phyloP scores from a whole-genome alignment of 148 eudicot genomes.

The Rhododendron henanense region DNA sequence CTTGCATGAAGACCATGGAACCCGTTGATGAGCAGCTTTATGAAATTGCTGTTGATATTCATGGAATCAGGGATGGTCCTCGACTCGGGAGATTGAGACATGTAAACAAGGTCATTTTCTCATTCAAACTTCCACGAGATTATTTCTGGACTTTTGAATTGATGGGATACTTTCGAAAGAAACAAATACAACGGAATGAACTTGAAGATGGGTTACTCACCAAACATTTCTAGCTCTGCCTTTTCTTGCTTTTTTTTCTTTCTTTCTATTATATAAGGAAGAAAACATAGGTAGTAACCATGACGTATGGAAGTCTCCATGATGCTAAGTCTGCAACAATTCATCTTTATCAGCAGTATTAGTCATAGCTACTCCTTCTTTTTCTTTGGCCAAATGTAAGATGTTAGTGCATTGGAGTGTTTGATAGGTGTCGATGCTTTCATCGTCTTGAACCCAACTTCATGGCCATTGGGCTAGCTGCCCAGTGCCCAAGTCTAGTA shows the following conservation, averaged over 20 bases:
- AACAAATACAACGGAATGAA: not conserved
- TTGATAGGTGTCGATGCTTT: not conserved
- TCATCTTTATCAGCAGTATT: not conserved
- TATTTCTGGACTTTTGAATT: not conserved
- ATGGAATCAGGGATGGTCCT: constrained; percentile 79
- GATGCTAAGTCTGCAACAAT: not conserved
- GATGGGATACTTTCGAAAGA: not conserved
- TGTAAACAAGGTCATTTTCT: constrained; percentile 54
- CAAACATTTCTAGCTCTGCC: not conserved
- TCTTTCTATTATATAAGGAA: too few relatives aligned
- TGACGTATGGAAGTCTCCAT: not conserved
- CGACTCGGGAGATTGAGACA: constrained; percentile 73
- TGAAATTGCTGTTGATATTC: constrained; percentile 70
- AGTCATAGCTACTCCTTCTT: not conserved
- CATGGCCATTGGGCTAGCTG: not conserved
- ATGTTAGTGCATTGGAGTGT: too few relatives aligned
- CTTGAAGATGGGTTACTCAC: not conserved
- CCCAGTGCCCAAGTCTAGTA: not conserved
- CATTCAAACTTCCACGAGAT: not conserved
- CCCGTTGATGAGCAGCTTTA: constrained; percentile 65
- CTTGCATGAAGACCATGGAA: constrained; percentile 55
- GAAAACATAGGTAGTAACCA: not conserved
- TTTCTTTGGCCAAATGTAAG: not conserved
- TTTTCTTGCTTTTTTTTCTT: not conserved
- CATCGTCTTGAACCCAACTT: not conserved